These are phyloP conservation scores for Yarrowia sp. DNA, from an alignment of 805 yeast genomes.

Conservation along the genomic window DNA sequence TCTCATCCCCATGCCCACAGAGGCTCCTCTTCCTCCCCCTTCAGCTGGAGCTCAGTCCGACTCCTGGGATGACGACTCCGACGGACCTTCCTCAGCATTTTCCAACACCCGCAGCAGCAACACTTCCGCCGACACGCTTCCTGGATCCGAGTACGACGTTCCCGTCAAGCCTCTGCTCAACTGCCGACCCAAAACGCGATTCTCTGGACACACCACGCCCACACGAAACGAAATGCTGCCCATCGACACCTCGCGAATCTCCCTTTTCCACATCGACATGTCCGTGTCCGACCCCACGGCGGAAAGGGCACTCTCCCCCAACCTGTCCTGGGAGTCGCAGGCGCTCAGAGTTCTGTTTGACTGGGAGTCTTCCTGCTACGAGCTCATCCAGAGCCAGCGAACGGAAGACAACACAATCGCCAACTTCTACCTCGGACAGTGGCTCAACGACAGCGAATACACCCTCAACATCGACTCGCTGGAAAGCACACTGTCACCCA, in stretches of 20 bases:
- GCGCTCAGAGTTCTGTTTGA: slow-evolving; percentile 15
- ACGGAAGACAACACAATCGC: slow-evolving; percentile 1
- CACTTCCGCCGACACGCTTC: slow-evolving; percentile 2
- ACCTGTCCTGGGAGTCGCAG: slow-evolving; percentile 7
- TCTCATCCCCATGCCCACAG: neutral
- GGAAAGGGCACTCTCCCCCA: neutral
- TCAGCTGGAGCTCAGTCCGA: slow-evolving; percentile 1
- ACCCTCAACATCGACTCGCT: neutral
- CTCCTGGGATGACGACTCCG: slow-evolving; percentile 18
- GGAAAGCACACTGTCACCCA: neutral
- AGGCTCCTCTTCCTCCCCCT: slow-evolving; percentile 7
- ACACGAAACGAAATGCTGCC: neutral
- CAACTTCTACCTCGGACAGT: slow-evolving; percentile 16
- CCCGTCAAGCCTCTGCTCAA: slow-evolving; percentile 4
- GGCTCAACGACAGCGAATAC: slow-evolving; percentile 9
- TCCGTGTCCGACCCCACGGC: neutral
- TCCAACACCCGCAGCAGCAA: slow-evolving; percentile 21
- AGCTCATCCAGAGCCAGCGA: slow-evolving; percentile 16
- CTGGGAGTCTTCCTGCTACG: slow-evolving; percentile 21
- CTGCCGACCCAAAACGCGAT: neutral
- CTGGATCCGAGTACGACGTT: neutral
- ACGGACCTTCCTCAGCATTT: neutral
- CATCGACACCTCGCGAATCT: slow-evolving; percentile 10
- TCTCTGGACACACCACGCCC: neutral
- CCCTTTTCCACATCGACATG: slow-evolving; percentile 8